A percentile compares a stretch with the other conserved stretches of the same genome.
Evolutionary conservation across 192 early-diverging fungal species (phyloP).

Genomic region (Bifiguratus adelaidae): DNA sequence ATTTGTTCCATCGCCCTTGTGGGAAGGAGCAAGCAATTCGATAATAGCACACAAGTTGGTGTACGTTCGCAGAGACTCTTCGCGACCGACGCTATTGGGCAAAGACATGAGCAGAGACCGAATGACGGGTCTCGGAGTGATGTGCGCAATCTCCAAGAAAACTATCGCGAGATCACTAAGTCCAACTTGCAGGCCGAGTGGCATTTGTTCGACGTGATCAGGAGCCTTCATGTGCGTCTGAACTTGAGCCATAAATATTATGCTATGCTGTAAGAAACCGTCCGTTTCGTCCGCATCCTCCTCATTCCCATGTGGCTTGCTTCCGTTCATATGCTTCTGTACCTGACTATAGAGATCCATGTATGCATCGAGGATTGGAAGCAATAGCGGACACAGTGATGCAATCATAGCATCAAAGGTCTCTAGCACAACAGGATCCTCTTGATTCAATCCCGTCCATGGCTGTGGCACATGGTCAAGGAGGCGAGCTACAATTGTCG

Average conservation of each 20-base stretch:
- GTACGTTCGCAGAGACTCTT: conserved; percentile 7
- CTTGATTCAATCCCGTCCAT: no score
- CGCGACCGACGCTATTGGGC: not conserved
- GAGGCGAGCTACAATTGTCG: conserved; percentile 21
- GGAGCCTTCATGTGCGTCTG: not conserved
- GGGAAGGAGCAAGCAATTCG: not conserved
- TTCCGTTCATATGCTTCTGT: no score
- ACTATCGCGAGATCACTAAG: conserved; percentile 19
- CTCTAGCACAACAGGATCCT: no score
- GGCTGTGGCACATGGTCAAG: conserved; percentile 22
- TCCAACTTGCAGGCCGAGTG: conserved; percentile 4
- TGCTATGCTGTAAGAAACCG: no score
- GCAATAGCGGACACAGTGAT: no score
- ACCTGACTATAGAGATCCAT: no score
- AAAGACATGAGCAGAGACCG: conserved; percentile 11
- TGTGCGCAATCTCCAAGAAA: conserved; percentile 15
- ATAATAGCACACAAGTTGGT: conserved; percentile 15
- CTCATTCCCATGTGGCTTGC: conserved; percentile 4
- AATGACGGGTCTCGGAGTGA: conserved; percentile 14
- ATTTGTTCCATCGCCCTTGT: not conserved
- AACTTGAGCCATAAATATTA: no score
- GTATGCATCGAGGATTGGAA: no score
- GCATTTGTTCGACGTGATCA: not conserved
- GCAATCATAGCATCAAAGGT: no score
- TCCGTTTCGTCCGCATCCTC: conserved; percentile 8